Percentiles rank a stretch among this genome's conserved stretches.
Conservation (phyloP, 1,139 yeast genomes). For the Yamadazyma triangularis region DNA sequence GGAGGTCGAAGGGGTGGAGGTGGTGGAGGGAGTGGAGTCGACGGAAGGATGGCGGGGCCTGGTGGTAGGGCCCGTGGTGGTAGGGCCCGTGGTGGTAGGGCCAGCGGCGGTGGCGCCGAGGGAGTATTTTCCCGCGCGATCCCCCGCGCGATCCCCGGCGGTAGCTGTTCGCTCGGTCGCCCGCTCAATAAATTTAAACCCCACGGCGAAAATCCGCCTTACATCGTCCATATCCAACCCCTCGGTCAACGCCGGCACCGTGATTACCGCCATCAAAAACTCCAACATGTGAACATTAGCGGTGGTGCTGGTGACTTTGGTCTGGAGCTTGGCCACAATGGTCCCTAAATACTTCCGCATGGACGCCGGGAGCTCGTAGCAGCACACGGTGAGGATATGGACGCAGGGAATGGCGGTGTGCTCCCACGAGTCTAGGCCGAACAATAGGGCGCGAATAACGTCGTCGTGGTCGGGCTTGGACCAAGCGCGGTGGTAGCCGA, state of each 20-base stretch:
- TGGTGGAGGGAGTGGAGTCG: too few species aligned
- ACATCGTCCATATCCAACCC: slow-evolving; percentile 76
- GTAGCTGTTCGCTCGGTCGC: slow-evolving; percentile 35
- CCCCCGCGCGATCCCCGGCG: too few species aligned
- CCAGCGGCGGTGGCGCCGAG: too few species aligned
- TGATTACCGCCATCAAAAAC: slow-evolving; percentile 61
- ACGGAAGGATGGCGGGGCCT: too few species aligned
- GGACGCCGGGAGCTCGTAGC: slow-evolving; percentile 75
- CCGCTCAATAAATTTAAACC: slow-evolving; percentile 73
- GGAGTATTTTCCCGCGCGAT: too few species aligned
- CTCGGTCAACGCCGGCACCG: slow-evolving; percentile 63
- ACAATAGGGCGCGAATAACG: slow-evolving; percentile 58
- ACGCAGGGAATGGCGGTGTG: slow-evolving; percentile 75
- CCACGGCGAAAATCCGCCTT: slow-evolving; percentile 77
- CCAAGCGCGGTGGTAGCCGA: slow-evolving; percentile 61
- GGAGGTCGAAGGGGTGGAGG: slow-evolving; percentile 52
- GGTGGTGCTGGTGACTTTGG: slow-evolving; percentile 64
- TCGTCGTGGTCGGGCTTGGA: slow-evolving; percentile 65
- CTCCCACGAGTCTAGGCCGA: slow-evolving; percentile 73
- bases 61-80: too few species aligned
- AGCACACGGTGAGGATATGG: slow-evolving; percentile 70
- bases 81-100: too few species aligned
- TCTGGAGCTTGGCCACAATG: slow-evolving; percentile 66
- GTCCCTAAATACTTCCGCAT: slow-evolving; percentile 64
- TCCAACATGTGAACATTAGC: slow-evolving; percentile 77